A percentile compares a stretch with the other conserved stretches of the same genome.
Conservation (phyloP, 768 basidiomycete species). For the Rickenella mellea region DNA sequence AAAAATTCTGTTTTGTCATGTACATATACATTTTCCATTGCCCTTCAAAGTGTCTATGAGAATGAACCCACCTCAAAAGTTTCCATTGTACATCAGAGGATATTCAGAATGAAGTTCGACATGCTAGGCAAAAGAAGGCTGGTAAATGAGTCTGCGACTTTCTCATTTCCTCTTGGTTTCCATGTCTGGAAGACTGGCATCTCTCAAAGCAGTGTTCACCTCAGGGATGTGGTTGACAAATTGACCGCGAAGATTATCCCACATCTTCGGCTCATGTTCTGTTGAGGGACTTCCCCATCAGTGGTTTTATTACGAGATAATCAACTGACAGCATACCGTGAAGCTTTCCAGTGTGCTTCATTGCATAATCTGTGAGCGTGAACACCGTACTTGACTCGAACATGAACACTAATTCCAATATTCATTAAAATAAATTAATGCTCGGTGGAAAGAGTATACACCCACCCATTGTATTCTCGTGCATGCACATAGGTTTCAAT, state of each 20-base stretch:
- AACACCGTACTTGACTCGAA: constrained; percentile 56
- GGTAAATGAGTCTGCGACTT: too few species aligned
- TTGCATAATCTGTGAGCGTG: constrained; percentile 55
- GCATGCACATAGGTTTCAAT: constrained; percentile 38
- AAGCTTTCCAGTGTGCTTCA: constrained; percentile 44
- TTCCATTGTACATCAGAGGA: too few species aligned
- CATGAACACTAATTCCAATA: constrained; percentile 37
- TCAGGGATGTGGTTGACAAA: constrained; percentile 51
- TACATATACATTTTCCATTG: too few species aligned
- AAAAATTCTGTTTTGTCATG: too few species aligned
- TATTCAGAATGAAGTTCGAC: too few species aligned
- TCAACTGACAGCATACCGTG: constrained; percentile 31
- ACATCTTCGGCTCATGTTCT: constrained; percentile 62
- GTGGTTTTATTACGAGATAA: neutral
- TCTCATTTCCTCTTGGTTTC: too few species aligned
- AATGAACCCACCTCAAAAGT: too few species aligned
- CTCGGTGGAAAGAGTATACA: too few species aligned
- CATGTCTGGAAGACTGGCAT: constrained; percentile 30
- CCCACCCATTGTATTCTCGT: constrained; percentile 45
- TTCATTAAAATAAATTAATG: too few species aligned
- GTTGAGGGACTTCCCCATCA: neutral
- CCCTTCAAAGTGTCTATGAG: too few species aligned
- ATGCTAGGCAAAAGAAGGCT: too few species aligned
- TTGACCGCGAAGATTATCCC: constrained; percentile 47
- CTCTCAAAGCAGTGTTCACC: constrained; percentile 40